Base-by-base conservation (phyloP, 768 basidiomycete species). In the Pleurotus tuber-regium region DNA sequence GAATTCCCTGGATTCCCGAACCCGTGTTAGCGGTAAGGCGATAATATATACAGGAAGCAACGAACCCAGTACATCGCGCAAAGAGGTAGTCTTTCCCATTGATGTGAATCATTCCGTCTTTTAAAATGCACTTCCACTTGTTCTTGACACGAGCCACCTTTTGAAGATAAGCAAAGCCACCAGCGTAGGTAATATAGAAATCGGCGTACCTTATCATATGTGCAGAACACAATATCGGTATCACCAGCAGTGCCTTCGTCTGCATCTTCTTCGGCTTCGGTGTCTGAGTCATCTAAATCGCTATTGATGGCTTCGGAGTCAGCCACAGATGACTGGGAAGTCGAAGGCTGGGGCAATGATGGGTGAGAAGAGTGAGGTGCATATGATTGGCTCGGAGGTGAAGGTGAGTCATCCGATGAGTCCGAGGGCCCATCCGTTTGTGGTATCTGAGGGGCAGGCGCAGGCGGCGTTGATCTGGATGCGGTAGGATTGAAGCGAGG, bases 121-220 rank as follows among this genome's bases (percentile, higher is more conserved):
- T 97, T 46, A 99, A 78, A 19, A 92, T 85, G 54, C 94, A 95
- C 76, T 98, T 99, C 97, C 97, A 99, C 74, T 98, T 99, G 74
- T 97, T 98, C 73, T 98, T 99, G 21, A 98, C 96, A n/a, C 97
- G 81, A 38, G 95, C 93, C 29, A 98, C 96, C 95, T 98, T 58
- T 9, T 21, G 29, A 11, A 29, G 23, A 48, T 35, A 19, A 48
- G 46, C 14, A 31, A 28, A 19, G 31, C 8, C 25, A 10, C 14
- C 16, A 21, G 28, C n/a, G 11, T 35, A 55, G n/a, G 51, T 24
- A 9, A 46, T 18, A 18, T 14, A 16, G 21, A 21, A 51, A 36
- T 26, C 18, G 16, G 9, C 75, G 33, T 51, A 92, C 96, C 84
- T 98, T 98, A 66, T 99, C 97, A 65, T 97, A 98, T 5, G 95